Evolutionary conservation across 2,329 filamentous ascomycete species (phyloP).

Genomic region (Exophiala viscosa): DNA sequence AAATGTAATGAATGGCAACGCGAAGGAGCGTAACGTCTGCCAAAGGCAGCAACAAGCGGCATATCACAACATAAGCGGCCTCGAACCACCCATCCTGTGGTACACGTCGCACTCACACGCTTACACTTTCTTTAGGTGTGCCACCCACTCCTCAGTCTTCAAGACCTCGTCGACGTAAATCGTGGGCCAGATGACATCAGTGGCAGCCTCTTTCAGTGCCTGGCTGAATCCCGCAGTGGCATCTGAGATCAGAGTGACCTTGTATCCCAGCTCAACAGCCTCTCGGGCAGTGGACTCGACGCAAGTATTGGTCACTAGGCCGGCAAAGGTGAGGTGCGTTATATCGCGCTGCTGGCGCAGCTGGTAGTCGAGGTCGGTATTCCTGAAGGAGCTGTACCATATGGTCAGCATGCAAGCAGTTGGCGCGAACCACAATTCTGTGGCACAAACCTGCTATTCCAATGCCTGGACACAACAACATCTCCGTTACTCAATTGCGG

Average conservation of each 20-base stretch:
- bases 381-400: conserved; percentile 33
- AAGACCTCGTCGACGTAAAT: background rate
- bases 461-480: conserved; percentile 34
- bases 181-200: background rate
- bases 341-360: conserved; percentile 35
- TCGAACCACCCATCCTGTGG: too few species aligned
- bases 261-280: conserved; percentile 31
- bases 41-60: too few species aligned
- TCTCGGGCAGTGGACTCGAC: conserved; percentile 36
- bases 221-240: background rate
- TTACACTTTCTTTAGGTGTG: background rate
- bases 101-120: too few species aligned
- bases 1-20: too few species aligned
- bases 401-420: background rate
- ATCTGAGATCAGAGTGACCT: background rate
- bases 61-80: too few species aligned
- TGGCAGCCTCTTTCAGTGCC: background rate
- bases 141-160: background rate
- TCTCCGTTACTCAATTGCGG: conserved; percentile 31
- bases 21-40: too few species aligned
- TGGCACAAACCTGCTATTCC: conserved; percentile 21
- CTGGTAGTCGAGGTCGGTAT: conserved; percentile 37
- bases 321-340: conserved; percentile 32
- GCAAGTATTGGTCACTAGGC: conserved; percentile 35
- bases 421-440: background rate